Evolutionary conservation across 2,329 filamentous ascomycete genomes (phyloP), one percentile per base, ranked within the genome.

Genomic region (Trichoderma arundinaceum): DNA sequence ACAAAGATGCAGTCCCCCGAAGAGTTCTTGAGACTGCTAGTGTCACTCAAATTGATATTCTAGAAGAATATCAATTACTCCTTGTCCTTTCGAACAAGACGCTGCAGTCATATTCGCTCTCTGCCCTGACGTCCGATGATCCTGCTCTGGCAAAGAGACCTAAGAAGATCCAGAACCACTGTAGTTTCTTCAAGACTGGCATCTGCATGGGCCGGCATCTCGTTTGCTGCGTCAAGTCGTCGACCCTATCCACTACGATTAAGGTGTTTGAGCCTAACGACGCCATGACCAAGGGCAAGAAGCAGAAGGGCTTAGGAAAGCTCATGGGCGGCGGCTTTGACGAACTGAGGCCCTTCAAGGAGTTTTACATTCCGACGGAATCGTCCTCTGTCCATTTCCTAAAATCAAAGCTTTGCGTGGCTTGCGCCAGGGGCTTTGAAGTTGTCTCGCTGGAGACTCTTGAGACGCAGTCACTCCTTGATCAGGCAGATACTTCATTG

Each of bases 251-350:
- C 60, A 96, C 92, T 13, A 98, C 94, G 1, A 97, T 99, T 82
- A 98, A 98, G 80, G 95, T 98, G n/a, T 98, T 92, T 78, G 94
- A 99, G 79, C 95, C 95, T 1, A 97, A 96, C 80, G 95, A 98
- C 75, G 91, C 92, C 68, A 90, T 96, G 84, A 90, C 91, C 63
- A 95, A 94, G 81, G 92, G 92, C 66, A 96, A 95, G 82, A 97
- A 96, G 82, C 96, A 97, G 76, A 95, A 94, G 73, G 94, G 95
- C 17, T 89, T 99, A 67, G 90, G 92, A 71, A 97, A 96, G 81
- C 96, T 99, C 89, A 94, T 99, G 80, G 92, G 92, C 68, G 89
- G 83, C 59, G 92, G 93, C 8, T 94, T 97, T 76, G 95, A 99
- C 77, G 92, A 97, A 72, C 86, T 99, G 69, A 96, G 96, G 79